Evolutionary conservation across 2,329 filamentous ascomycete genomes (phyloP).

Genomic region (Alternaria metachromatica): DNA sequence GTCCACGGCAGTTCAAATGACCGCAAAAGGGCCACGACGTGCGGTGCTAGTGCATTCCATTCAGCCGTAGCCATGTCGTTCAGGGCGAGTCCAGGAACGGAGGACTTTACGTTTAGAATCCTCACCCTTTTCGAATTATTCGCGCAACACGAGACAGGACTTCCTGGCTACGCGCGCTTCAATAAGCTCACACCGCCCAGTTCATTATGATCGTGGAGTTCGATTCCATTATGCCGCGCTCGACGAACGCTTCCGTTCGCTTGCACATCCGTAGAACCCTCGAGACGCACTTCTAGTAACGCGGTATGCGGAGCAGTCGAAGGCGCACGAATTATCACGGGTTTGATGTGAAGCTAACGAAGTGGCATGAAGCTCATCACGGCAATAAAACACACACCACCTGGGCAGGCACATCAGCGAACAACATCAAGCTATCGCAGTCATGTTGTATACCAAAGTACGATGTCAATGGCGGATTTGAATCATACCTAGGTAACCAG

Average conservation of each 20-base stretch:
- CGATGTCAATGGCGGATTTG: too few species aligned
- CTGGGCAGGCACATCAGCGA: not conserved
- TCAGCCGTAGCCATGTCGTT: not conserved
- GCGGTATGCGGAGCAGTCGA: not conserved
- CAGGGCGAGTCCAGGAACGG: not conserved
- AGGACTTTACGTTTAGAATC: constrained; percentile 1
- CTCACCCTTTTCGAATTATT: not conserved
- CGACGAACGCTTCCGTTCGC: not conserved
- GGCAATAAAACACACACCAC: not conserved
- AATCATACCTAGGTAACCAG: too few species aligned
- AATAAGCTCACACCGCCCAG: not conserved
- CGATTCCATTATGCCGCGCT: not conserved
- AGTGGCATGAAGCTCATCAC: not conserved
- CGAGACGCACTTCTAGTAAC: not conserved
- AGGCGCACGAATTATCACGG: not conserved
- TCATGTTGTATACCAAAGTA: not conserved
- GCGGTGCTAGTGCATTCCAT: not conserved
- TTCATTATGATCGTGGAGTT: fast-evolving
- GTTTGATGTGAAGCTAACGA: not conserved
- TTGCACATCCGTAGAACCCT: not conserved
- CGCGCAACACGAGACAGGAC: not conserved
- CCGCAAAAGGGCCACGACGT: not conserved
- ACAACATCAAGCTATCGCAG: not conserved
- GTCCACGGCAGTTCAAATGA: not conserved
- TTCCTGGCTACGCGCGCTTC: not conserved